Percentiles rank a stretch among this genome's conserved stretches.
phyloP scores from a whole-genome alignment of 495 filamentous ascomycete genomes.

The Symbiotaphrina buchneri region DNA sequence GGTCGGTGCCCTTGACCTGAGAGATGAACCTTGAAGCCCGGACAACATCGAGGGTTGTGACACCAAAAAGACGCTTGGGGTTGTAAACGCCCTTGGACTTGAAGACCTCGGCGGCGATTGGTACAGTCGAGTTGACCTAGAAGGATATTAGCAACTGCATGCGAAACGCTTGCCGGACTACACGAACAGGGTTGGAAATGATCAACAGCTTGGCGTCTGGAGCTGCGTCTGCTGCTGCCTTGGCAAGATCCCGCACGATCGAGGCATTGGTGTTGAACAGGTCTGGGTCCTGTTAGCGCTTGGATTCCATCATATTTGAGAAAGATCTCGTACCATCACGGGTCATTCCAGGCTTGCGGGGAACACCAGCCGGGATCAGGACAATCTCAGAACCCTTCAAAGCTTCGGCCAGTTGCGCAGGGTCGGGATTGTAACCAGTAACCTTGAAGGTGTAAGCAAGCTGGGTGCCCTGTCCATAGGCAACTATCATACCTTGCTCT shows the following conservation, averaged over 20 bases:
- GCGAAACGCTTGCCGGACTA: neutral
- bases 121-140: constrained; percentile 89
- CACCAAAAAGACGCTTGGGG: constrained; percentile 95
- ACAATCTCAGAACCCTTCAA: constrained; percentile 81
- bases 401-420: constrained; percentile 47
- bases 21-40: constrained; percentile 94
- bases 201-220: constrained; percentile 91
- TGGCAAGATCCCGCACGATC: constrained; percentile 95
- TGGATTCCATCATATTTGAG: neutral
- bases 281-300: constrained; percentile 22
- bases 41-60: constrained; percentile 97
- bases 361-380: constrained; percentile 93
- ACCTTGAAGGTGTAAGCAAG: constrained; percentile 24
- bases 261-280: constrained; percentile 99
- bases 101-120: constrained; percentile 91
- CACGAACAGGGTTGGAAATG: constrained; percentile 79
- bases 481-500: constrained; percentile 34
- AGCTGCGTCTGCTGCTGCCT: constrained; percentile 71
- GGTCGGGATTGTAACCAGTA: constrained; percentile 62
- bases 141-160: neutral
- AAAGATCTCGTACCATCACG: constrained; percentile 45
- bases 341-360: constrained; percentile 98
- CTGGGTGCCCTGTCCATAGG: neutral
- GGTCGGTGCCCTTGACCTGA: constrained; percentile 76
- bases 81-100: constrained; percentile 88